These are phyloP conservation scores for Oryza rufipogon DNA, from an alignment of 176 grass and related monocot species.

Conservation along the genomic window DNA sequence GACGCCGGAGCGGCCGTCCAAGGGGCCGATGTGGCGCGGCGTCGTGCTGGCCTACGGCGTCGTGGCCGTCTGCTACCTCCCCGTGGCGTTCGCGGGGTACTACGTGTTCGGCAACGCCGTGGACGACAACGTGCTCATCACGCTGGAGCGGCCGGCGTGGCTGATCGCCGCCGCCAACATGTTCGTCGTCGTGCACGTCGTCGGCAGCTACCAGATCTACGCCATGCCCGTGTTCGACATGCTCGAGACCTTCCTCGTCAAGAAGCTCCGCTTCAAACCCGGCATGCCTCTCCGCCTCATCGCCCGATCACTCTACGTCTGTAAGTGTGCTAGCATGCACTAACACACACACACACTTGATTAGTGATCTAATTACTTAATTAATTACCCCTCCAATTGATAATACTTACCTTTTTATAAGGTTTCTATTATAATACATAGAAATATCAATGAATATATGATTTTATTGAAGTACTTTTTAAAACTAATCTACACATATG, in stretches of 20 bases:
- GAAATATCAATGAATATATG: no score
- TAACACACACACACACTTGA: no score
- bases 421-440: no score
- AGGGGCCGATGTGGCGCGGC: slow-evolving; percentile 77
- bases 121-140: slow-evolving; percentile 78
- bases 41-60: slow-evolving; percentile 63
- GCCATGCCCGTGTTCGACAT: slow-evolving; percentile 75
- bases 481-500: no score
- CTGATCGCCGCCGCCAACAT: slow-evolving; percentile 70
- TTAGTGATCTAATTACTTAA: no score
- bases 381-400: no score
- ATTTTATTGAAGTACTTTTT: no score
- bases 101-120: slow-evolving; percentile 72
- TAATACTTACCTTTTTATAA: no score
- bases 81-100: slow-evolving; percentile 68
- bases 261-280: slow-evolving; percentile 56
- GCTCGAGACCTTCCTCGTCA: slow-evolving; percentile 62
- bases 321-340: not conserved
- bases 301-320: slow-evolving; percentile 48
- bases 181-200: slow-evolving; percentile 72
- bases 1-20: slow-evolving; percentile 62
- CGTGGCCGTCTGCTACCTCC: slow-evolving; percentile 80
- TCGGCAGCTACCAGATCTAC: slow-evolving; percentile 80
- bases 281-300: slow-evolving; percentile 47
- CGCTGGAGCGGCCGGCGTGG: slow-evolving; percentile 68